phyloP scores from a whole-genome alignment of 306 rosid genomes.

The Sphenostylis stenocarpa region DNA sequence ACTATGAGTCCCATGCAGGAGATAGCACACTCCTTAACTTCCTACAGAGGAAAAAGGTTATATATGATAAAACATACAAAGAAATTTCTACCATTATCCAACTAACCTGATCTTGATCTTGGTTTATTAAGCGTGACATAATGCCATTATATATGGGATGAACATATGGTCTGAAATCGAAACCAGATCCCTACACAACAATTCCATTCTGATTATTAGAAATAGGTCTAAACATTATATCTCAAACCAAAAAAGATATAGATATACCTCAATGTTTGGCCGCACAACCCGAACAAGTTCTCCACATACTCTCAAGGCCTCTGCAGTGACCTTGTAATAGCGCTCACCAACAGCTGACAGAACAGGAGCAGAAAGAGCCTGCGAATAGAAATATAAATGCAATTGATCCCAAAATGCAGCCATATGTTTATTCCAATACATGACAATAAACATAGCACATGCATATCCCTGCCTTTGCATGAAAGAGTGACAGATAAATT shows the following conservation, averaged over 20 bases:
- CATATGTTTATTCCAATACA: background rate
- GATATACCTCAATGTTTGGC: slow-evolving; percentile 76
- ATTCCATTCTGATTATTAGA: slow-evolving; percentile 30
- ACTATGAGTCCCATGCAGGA: slow-evolving; percentile 97
- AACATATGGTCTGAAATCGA: slow-evolving; percentile 86
- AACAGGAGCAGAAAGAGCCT: slow-evolving; percentile 98
- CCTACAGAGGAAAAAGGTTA: slow-evolving; percentile 55
- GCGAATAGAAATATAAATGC: slow-evolving; percentile 30
- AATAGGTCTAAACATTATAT: slow-evolving; percentile 13
- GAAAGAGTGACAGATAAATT: background rate
- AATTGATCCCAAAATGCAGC: background rate
- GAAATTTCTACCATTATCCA: slow-evolving; percentile 14
- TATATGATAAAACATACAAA: slow-evolving; percentile 16
- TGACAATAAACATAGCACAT: background rate
- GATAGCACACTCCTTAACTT: slow-evolving; percentile 99
- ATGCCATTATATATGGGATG: slow-evolving; percentile 87
- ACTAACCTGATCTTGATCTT: slow-evolving; percentile 99
- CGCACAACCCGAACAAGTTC: slow-evolving; percentile 94
- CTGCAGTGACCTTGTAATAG: slow-evolving; percentile 98
- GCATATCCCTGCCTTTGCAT: slow-evolving; percentile 10
- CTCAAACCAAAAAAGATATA: slow-evolving; percentile 20
- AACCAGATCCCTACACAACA: slow-evolving; percentile 61
- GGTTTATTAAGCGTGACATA: slow-evolving; percentile 98
- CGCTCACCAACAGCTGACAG: slow-evolving; percentile 97
- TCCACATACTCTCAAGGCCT: slow-evolving; percentile 97